Conservation (phyloP, 2,329 filamentous ascomycete species). For the Epichloe uncinata region DNA sequence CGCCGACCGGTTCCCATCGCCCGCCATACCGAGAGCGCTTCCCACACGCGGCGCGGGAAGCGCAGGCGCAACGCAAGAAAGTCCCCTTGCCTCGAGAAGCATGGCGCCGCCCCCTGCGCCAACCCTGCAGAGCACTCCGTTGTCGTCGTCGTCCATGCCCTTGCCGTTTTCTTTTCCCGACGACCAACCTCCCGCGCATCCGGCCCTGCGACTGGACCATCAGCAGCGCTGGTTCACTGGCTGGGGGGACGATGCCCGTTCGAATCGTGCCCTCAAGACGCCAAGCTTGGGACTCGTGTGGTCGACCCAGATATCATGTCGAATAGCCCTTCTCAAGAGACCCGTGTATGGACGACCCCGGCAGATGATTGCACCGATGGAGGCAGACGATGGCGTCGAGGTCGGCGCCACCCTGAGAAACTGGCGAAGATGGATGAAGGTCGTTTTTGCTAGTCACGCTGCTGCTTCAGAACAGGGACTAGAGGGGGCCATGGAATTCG, state of each 20-base stretch:
- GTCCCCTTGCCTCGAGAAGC: conserved; percentile 36
- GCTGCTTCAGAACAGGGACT: conserved; percentile 35
- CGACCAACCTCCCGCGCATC: conserved; percentile 21
- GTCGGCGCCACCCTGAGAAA: conserved; percentile 33
- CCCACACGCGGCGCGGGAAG: not conserved
- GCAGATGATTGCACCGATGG: conserved; percentile 21
- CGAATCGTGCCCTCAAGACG: conserved; percentile 51
- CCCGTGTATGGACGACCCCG: conserved; percentile 36
- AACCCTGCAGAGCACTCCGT: not conserved
- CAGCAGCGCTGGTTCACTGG: conserved; percentile 93
- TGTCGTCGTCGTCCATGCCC: conserved; percentile 12
- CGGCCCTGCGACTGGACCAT: conserved; percentile 63
- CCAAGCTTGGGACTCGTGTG: conserved; percentile 80
- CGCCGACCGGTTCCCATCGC: conserved; percentile 60
- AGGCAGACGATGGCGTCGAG: conserved; percentile 28
- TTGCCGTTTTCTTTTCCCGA: conserved; percentile 20
- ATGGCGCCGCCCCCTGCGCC: conserved; percentile 23
- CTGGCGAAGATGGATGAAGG: conserved; percentile 69
- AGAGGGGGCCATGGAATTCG: conserved; percentile 51
- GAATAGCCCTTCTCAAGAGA: conserved; percentile 67
- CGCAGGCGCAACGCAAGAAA: conserved; percentile 25
- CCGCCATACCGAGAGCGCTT: conserved; percentile 3
- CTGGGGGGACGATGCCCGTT: conserved; percentile 62
- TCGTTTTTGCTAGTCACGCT: conserved; percentile 79
- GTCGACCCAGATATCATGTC: conserved; percentile 76